Percentiles rank a stretch among this genome's conserved stretches.
Conservation (phyloP, 345 rosid species). For the Trapa incisa region DNA sequence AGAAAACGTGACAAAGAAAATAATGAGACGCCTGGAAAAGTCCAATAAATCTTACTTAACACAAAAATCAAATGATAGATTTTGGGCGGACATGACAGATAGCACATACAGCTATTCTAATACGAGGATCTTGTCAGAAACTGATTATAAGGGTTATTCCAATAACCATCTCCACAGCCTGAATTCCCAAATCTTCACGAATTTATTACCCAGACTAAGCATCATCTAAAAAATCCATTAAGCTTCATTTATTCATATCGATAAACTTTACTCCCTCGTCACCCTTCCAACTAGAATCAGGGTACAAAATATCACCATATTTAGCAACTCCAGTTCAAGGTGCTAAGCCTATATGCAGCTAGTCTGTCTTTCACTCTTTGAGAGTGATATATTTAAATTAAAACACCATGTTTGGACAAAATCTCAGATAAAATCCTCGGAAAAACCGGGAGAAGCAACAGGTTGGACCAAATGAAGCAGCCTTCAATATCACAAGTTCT, state of each 20-base stretch:
- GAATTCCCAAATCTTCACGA: background rate
- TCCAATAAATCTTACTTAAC: background rate
- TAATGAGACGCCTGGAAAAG: background rate
- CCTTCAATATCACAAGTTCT: background rate
- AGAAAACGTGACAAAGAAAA: background rate
- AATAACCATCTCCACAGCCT: background rate
- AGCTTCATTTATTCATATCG: background rate
- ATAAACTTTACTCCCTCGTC: background rate
- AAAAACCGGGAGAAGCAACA: background rate
- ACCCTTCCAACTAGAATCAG: background rate
- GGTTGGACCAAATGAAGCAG: background rate
- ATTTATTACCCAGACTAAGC: background rate
- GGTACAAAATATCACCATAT: background rate
- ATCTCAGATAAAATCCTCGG: background rate
- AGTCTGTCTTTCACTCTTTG: background rate
- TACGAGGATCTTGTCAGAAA: background rate
- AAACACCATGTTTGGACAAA: background rate
- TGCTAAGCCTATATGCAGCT: too few species aligned
- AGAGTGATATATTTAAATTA: background rate
- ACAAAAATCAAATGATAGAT: background rate
- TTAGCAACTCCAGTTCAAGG: too few species aligned
- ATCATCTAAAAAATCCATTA: background rate
- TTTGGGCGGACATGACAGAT: background rate
- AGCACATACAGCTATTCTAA: too few species aligned
- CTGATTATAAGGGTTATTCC: background rate